Base-by-base conservation (phyloP, 2,329 filamentous ascomycete species). In the Myriosclerotinia scirpicola region DNA sequence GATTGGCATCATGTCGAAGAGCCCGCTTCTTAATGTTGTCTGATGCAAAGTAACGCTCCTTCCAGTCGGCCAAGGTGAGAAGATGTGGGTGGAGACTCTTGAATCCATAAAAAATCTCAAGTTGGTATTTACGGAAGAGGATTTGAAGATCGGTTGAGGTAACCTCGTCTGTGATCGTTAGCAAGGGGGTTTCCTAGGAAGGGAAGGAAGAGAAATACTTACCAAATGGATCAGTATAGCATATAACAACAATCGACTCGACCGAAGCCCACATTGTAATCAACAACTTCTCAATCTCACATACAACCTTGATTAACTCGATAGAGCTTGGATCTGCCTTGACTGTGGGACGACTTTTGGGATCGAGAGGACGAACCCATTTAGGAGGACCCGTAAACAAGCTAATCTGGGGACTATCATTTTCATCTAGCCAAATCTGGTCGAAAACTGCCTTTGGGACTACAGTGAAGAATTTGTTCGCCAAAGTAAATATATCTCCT, bases 11-110 rank as follows among this genome's bases (percentile, higher is more conserved):
- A 14, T 40, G 6, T 30, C 48, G 56, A 11, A 14, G 5, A 34
- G 65, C 48, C 26, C 58, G 52, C 58, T 63, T 55, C n/a, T 55
- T 54, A 17, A 66, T 36, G 26, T 64, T 66, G 17, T 15, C 17
- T 5, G 42, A n/a, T 17, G 40, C 44, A 14, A 66, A 66, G 50
- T 61, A 65, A 26, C 55, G 40, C 15, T 65, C 64, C 36, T 52
- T 61, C 55, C 55, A 65, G 12, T 48, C 46, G 26, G 36, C 22
- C 20, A 66, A 36, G 22, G 30, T 56, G 15, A 55, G 36, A 8
- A 66, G 50, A 5, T 54, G 40, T n/a, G 30, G 40, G 7, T 46
- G 17, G 15, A 66, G 52, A 5, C 3, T 7, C 12, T 50, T 38
- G 20, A 44, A 66, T 40, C 26, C 52, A 8, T 12, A 14, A 22